Percentiles rank a stretch among this genome's conserved stretches.
phyloP scores from a whole-genome alignment of 139 green algal genomes.

The Nannochloris sp. region DNA sequence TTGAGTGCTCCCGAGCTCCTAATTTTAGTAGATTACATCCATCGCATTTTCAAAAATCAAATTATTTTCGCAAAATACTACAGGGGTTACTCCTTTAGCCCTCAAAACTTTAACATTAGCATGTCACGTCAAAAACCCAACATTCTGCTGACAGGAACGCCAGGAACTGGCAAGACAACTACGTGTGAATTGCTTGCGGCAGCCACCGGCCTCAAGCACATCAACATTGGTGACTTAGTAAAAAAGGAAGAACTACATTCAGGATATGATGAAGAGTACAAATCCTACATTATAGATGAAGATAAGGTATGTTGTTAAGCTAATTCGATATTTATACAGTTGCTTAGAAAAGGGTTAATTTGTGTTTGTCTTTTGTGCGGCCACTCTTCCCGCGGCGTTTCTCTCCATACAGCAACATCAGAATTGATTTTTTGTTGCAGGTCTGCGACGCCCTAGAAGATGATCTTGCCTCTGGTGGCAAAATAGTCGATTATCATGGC shows the following conservation, averaged over 20 bases:
- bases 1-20: neutral
- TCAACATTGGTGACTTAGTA: conserved; percentile 84
- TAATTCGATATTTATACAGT: neutral
- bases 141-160: conserved; percentile 90
- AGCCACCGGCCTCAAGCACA: conserved; percentile 52
- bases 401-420: no score
- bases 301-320: conserved; percentile 85
- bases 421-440: conserved; percentile 27
- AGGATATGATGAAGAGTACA: conserved; percentile 81
- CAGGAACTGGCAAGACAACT: conserved; percentile 92
- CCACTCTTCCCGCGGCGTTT: neutral
- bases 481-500: conserved; percentile 90
- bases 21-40: neutral
- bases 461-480: conserved; percentile 62
- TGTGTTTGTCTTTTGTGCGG: neutral
- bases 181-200: conserved; percentile 53
- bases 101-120: neutral
- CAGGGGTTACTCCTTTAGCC: neutral
- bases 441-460: conserved; percentile 89
- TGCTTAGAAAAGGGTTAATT: neutral
- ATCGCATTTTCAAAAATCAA: neutral
- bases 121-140: conserved; percentile 48
- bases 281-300: conserved; percentile 84
- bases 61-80: neutral
- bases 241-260: conserved; percentile 61